Evolutionary conservation across 257 asterid species (phyloP), one percentile per base, ranked within the genome.

Genomic region (Haberlea rhodopensis): DNA sequence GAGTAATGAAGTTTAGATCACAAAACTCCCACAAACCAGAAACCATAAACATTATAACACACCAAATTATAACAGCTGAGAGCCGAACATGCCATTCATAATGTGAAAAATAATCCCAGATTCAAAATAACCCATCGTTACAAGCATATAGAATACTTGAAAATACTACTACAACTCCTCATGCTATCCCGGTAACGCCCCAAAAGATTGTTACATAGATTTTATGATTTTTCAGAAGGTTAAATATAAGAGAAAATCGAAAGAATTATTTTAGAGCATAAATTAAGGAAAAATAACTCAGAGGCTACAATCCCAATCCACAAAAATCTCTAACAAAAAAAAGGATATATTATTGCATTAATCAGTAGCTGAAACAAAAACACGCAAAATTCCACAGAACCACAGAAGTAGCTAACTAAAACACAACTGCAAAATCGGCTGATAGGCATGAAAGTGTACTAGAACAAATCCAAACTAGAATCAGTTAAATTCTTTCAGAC

Each of bases 401-500:
- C 46, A 43, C 19, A 15, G 25, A 56, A 11, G 8, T 4, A 5
- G 7, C 61, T 21, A 10, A 57, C 45, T 57, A 69, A 19, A 52
- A 45, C 53, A 31, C 57, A 64, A 31, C 40, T 6, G 75, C 32
- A 63, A 67, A 73, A 37, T 73, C 77, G 77, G 74, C 77, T 60
- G 68, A 79, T 79, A 70, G 57, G 43, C 62, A 65, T 16, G 2
- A 59, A n/a, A 55, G 25, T 1, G 34, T 51, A 54, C 37, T 27
- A 46, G 0, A 46, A 26, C 69, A 49, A 66, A 18, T 65, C 62
- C 28, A 37, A 72, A 67, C 45, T 66, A 28, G 1, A 48, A 45
- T 62, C 31, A 24, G 56, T 22, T 2, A 46, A 31, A 2, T 62
- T 58, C n/a, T 31, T 10, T 80, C 64, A 91, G 6, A 91, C 98